A percentile compares a stretch with the other conserved stretches of the same genome.
Conservation (phyloP, 2,329 filamentous ascomycete species). For the Colletotrichum viniferum region DNA sequence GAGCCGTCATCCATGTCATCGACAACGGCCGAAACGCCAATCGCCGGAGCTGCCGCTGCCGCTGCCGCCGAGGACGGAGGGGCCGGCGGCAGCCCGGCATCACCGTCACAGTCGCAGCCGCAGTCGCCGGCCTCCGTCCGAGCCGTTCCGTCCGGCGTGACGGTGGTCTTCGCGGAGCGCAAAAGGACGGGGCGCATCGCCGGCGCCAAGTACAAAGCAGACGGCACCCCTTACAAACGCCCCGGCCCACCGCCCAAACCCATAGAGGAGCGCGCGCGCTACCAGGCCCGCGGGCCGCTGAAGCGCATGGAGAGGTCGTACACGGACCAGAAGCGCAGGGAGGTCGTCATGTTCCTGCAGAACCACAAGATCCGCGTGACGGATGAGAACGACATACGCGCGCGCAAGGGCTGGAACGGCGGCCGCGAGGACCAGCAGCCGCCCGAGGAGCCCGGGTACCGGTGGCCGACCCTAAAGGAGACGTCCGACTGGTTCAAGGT, state of each 20-base stretch:
- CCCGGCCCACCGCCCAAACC: neutral
- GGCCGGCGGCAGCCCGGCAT: neutral
- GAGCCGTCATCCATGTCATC: neutral
- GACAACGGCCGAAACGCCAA: neutral
- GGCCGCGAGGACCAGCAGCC: neutral
- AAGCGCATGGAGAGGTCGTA: neutral
- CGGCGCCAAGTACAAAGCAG: neutral
- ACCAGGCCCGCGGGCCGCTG: neutral
- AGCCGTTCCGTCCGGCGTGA: neutral
- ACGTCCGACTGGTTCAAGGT: conserved; percentile 3
- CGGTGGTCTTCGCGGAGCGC: neutral
- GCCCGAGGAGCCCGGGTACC: neutral
- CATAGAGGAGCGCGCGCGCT: neutral
- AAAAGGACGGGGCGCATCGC: neutral
- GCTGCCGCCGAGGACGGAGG: neutral
- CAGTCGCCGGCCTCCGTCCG: neutral
- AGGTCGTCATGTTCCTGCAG: neutral
- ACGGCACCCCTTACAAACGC: neutral
- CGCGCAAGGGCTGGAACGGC: neutral
- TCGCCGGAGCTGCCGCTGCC: neutral
- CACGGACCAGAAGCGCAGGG: neutral
- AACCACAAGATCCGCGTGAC: neutral
- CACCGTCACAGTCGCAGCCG: neutral
- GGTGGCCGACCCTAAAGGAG: neutral
- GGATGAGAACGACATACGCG: neutral